A percentile compares a stretch with the other conserved stretches of the same genome.
Conservation (phyloP, 805 yeast genomes). For the Kodamaea sagamina region DNA sequence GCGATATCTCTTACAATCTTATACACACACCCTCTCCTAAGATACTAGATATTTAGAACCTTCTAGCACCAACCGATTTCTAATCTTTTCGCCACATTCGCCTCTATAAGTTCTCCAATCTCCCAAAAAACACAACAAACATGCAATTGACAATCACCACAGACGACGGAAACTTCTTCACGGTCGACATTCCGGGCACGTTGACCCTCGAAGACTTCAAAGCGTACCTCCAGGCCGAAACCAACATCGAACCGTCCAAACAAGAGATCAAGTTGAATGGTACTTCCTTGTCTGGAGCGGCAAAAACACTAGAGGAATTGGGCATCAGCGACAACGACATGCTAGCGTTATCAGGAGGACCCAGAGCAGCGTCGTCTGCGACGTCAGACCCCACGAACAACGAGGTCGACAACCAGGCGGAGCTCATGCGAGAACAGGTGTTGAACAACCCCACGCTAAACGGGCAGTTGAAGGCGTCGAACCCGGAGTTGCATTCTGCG, state of each 20-base stretch:
- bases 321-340: conserved; percentile 62
- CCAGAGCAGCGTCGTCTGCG: conserved; percentile 10
- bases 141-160: conserved; percentile 24
- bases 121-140: not conserved
- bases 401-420: conserved; percentile 38
- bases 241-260: conserved; percentile 47
- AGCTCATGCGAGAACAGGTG: conserved; percentile 51
- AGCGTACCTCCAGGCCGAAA: conserved; percentile 73
- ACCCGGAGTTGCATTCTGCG: conserved; percentile 51
- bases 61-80: conserved; percentile 4
- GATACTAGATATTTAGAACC: not conserved
- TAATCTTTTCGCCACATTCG: conserved; percentile 8
- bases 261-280: conserved; percentile 56
- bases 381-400: conserved; percentile 4
- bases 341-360: conserved; percentile 39
- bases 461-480: conserved; percentile 34
- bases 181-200: conserved; percentile 65
- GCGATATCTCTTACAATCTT: no score
- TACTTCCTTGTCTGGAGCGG: conserved; percentile 34
- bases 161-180: conserved; percentile 27
- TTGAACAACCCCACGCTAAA: conserved; percentile 42
- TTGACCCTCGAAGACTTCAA: conserved; percentile 66
- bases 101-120: not conserved
- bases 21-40: no score
- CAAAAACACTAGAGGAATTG: conserved; percentile 45